Conservation (phyloP, 2,329 filamentous ascomycete genomes). For the Fusarium pilosicola region DNA sequence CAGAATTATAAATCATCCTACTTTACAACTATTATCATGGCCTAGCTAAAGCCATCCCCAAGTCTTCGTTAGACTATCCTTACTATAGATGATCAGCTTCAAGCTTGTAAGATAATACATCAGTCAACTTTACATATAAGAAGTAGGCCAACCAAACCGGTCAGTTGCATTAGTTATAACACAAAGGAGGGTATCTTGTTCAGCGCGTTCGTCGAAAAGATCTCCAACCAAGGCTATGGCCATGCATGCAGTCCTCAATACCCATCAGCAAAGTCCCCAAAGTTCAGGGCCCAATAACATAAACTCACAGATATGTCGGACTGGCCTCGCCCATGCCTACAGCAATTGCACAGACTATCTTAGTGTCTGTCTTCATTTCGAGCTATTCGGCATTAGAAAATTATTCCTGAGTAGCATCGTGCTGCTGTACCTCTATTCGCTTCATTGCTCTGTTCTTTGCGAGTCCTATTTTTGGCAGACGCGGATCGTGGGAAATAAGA, state of each 20-base stretch:
- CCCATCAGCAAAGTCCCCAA: background rate
- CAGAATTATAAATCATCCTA: too few species aligned
- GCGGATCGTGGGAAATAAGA: slow-evolving; percentile 39
- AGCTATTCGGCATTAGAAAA: slow-evolving; percentile 3
- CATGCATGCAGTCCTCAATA: slow-evolving; percentile 36
- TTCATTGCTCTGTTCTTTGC: slow-evolving; percentile 23
- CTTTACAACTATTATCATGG: accelerated
- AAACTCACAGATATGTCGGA: slow-evolving; percentile 39
- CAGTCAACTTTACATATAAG: background rate
- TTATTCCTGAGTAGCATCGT: background rate
- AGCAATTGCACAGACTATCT: slow-evolving; percentile 43
- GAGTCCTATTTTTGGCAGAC: slow-evolving; percentile 37
- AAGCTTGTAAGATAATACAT: too few species aligned
- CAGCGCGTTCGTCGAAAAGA: slow-evolving; percentile 11
- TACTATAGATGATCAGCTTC: background rate
- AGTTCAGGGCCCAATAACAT: background rate
- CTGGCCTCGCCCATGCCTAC: slow-evolving; percentile 33
- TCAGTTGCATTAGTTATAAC: background rate
- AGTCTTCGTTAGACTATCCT: background rate
- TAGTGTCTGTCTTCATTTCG: slow-evolving; percentile 37
- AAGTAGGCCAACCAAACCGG: background rate
- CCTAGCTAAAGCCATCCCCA: background rate
- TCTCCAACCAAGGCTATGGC: slow-evolving; percentile 48
- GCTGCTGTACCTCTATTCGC: slow-evolving; percentile 22
- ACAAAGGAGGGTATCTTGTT: background rate